Conservation (phyloP, 169 alveolate genomes). For the Plasmodium inui region DNA sequence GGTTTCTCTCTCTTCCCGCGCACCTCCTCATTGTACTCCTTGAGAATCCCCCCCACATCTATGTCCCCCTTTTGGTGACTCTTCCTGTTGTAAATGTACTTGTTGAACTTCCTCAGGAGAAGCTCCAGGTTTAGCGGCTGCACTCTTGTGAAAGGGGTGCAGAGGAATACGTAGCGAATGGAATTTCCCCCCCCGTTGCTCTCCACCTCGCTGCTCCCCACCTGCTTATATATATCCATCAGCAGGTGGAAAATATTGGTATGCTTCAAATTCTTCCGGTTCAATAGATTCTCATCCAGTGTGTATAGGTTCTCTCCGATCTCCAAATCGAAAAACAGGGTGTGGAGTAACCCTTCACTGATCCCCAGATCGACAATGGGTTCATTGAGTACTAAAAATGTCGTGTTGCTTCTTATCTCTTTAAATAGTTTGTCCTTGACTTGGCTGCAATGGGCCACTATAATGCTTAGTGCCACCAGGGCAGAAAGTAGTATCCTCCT, state of each 20-base stretch:
- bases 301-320: constrained; percentile 34
- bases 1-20: neutral
- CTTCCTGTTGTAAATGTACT: constrained; percentile 45
- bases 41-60: constrained; percentile 21
- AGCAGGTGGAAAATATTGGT: constrained; percentile 12
- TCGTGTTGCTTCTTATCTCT: constrained; percentile 17
- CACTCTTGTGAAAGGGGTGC: constrained; percentile 16
- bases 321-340: constrained; percentile 50
- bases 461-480: neutral
- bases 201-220: constrained; percentile 3
- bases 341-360: constrained; percentile 37
- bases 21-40: constrained; percentile 38
- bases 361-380: constrained; percentile 48
- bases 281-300: constrained; percentile 32
- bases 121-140: constrained; percentile 62
- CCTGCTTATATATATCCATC: constrained; percentile 14
- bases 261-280: constrained; percentile 24
- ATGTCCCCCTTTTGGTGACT: constrained; percentile 37
- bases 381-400: constrained; percentile 43
- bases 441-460: neutral
- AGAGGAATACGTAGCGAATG: constrained; percentile 45
- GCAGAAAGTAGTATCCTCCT: neutral
- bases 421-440: constrained; percentile 54
- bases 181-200: neutral
- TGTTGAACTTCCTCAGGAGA: constrained; percentile 24